Evolutionary conservation across 1,284 basidiomycete genomes (phyloP), one percentile per base, ranked within the genome.

Genomic region (Sporisorium graminicola): DNA sequence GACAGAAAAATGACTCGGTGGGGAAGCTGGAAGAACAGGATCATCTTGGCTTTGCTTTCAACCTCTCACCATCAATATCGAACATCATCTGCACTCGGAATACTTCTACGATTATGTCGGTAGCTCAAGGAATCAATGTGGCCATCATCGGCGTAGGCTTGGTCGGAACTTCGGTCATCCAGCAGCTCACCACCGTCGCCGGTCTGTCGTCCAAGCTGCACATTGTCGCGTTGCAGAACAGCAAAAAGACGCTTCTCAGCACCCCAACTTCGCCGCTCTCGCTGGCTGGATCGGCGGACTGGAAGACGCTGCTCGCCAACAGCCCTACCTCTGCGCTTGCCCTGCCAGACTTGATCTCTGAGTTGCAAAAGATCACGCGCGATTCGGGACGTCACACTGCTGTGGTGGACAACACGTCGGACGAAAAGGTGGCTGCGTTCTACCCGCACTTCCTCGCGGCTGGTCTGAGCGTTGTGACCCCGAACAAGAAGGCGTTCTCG

Each of bases 401-500:
- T 3, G 86, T 99, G 22, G 92, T 99, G 65, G 96, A 99, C 87
- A 97, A 95, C 86, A 98, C 97, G 0, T 93, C 94, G 1, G 92
- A 93, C 43, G 92, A 95, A 56, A 88, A 88, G 18, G 90, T 99
- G 40, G 96, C 96, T 2, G 88, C 88, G 27, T 86, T 92, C 68
- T 99, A 99, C 86, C 94, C 97, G 0, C 87, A 88, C 29, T 92
- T 96, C 87, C 88, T 99, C 64, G 87, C 88, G 58, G 89, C 90
- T 8, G 95, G 94, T 9, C 90, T 98, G 60, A 90, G 92, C 85
- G 90, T 99, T 74, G 91, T 97, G 49, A 99, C 96, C 0, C 96
- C 97, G 16, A 99, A 98, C 89, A 99, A 99, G 87, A 98, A 98
- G 87, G 96, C 93, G 0, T 94, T 92, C 84, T 96, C 94, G 5